Evolutionary conservation across 1,284 basidiomycete species (phyloP).

Genomic region (Ustilago vetiveriae): DNA sequence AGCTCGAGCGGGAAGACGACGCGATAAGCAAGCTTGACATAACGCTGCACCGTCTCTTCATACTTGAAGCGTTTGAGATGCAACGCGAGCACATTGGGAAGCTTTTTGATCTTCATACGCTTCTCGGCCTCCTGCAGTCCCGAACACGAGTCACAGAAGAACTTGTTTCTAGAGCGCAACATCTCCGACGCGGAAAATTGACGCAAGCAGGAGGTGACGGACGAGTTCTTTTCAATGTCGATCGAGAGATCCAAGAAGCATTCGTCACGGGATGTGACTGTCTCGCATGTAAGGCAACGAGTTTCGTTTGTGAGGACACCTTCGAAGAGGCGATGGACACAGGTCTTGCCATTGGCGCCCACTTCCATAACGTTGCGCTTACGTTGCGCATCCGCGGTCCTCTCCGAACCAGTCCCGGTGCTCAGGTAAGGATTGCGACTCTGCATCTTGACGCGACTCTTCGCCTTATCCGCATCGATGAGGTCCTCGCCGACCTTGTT

Average conservation of each 20-base stretch:
- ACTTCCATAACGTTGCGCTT: constrained; percentile 59
- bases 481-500: constrained; percentile 94
- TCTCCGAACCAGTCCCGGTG: constrained; percentile 15
- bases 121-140: constrained; percentile 97
- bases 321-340: constrained; percentile 91
- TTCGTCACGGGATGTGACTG: constrained; percentile 90
- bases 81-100: constrained; percentile 91
- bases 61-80: constrained; percentile 99
- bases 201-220: constrained; percentile 90
- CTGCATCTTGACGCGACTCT: constrained; percentile 33
- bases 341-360: constrained; percentile 73
- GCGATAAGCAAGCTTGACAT: constrained; percentile 93
- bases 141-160: constrained; percentile 96
- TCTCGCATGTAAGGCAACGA: constrained; percentile 91
- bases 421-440: constrained; percentile 40
- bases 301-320: constrained; percentile 95
- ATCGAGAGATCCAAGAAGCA: constrained; percentile 95
- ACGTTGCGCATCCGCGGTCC: constrained; percentile 41
- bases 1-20: constrained; percentile 95
- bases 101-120: constrained; percentile 96
- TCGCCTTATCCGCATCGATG: constrained; percentile 70
- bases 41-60: constrained; percentile 85
- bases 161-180: constrained; percentile 97
- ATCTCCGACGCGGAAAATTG: constrained; percentile 98
- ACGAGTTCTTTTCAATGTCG: constrained; percentile 96